A percentile compares a stretch with the other conserved stretches of the same genome.
Conservation (phyloP, 78 protist genomes). For the Monosiga brevicollis region DNA sequence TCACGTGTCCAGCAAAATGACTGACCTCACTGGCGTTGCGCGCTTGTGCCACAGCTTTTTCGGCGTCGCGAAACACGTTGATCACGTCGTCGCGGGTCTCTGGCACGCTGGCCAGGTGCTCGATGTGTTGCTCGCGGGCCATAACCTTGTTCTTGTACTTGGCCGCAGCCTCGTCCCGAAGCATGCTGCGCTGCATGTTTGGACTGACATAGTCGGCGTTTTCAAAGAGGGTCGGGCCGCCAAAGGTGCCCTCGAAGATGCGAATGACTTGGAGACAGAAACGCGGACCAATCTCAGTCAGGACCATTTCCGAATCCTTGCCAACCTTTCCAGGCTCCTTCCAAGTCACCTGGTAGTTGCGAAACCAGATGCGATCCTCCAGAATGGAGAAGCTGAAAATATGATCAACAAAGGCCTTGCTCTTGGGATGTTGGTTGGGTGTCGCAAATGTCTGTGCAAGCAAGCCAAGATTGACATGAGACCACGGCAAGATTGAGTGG, state of each 20-base stretch:
- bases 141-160: no score
- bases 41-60: no score
- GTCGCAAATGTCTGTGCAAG: slow-evolving; percentile 56
- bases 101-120: no score
- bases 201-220: slow-evolving; percentile 32
- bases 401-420: slow-evolving; percentile 93
- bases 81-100: no score
- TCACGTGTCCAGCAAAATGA: no score
- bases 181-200: not conserved
- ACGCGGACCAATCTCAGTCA: slow-evolving; percentile 92
- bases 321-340: not conserved
- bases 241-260: slow-evolving; percentile 44
- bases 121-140: no score
- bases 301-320: slow-evolving; percentile 16
- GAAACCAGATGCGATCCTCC: slow-evolving; percentile 82
- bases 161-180: not conserved
- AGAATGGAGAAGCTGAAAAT: slow-evolving; percentile 65
- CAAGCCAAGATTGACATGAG: not conserved
- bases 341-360: slow-evolving; percentile 54
- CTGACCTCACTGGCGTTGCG: no score
- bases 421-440: slow-evolving; percentile 75
- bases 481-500: not conserved
- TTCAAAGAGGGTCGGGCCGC: slow-evolving; percentile 29
- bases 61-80: no score
- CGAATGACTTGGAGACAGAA: slow-evolving; percentile 59